phyloP scores from a whole-genome alignment of 352 stramenopile species.

The Globisporangium middletonii region DNA sequence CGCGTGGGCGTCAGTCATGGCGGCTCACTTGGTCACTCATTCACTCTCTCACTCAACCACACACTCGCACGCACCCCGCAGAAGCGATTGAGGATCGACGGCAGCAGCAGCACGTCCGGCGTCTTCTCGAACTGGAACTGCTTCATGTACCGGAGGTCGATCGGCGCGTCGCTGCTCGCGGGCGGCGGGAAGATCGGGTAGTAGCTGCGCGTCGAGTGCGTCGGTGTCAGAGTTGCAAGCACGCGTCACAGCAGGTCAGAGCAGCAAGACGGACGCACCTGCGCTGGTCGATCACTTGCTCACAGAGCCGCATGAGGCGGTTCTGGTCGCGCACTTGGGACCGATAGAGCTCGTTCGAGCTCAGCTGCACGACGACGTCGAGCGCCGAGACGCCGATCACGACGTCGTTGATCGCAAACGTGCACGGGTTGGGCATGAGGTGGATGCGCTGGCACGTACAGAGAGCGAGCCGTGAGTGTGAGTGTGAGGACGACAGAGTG shows the following conservation, averaged over 20 bases:
- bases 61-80: slow-evolving; percentile 45
- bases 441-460: slow-evolving; percentile 70
- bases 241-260: neutral
- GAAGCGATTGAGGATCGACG: slow-evolving; percentile 91
- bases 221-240: neutral
- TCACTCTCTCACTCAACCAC: neutral
- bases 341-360: slow-evolving; percentile 72
- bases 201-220: slow-evolving; percentile 24
- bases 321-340: slow-evolving; percentile 55
- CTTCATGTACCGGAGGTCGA: slow-evolving; percentile 91
- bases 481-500: neutral
- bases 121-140: slow-evolving; percentile 89
- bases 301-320: slow-evolving; percentile 63
- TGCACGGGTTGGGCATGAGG: slow-evolving; percentile 94
- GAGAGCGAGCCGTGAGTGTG: neutral
- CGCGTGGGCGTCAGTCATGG: neutral
- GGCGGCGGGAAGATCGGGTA: slow-evolving; percentile 80
- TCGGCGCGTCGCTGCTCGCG: slow-evolving; percentile 54
- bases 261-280: slow-evolving; percentile 26
- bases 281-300: slow-evolving; percentile 77
- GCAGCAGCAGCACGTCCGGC: slow-evolving; percentile 94
- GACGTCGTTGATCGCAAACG: slow-evolving; percentile 93
- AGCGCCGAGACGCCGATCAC: slow-evolving; percentile 91
- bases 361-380: slow-evolving; percentile 88
- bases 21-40: neutral